Conservation (phyloP, 2,329 filamentous ascomycete species). For the Colletotrichum sidae region DNA sequence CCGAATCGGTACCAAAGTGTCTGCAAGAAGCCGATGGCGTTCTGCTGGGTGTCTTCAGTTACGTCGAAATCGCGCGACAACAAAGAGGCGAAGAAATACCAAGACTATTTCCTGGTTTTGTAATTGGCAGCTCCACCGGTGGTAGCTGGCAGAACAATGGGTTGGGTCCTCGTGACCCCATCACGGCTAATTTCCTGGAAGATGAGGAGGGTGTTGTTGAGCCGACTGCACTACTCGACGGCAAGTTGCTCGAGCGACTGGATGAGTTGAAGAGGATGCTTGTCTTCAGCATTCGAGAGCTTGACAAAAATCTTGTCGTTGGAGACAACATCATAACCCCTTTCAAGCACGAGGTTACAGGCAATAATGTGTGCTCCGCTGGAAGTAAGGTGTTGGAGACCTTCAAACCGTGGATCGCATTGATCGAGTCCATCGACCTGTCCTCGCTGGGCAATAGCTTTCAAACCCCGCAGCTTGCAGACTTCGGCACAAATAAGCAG, state of each 20-base stretch:
- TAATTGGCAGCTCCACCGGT: conserved; percentile 84
- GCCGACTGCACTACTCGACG: conserved; percentile 79
- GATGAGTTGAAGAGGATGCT: conserved; percentile 89
- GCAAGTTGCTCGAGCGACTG: conserved; percentile 81
- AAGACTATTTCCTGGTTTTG: conserved; percentile 92
- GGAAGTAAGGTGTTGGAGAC: conserved; percentile 86
- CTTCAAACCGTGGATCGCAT: conserved; percentile 89
- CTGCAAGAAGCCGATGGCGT: conserved; percentile 98
- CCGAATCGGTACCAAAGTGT: conserved; percentile 94
- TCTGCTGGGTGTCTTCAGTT: conserved; percentile 91
- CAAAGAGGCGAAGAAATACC: conserved; percentile 94
- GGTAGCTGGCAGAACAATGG: conserved; percentile 89
- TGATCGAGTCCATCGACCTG: conserved; percentile 92
- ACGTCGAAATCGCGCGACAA: conserved; percentile 93
- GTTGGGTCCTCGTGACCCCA: conserved; percentile 73
- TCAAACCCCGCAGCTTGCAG: conserved; percentile 85
- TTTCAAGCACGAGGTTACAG: conserved; percentile 81
- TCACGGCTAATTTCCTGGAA: conserved; percentile 87
- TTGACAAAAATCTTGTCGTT: conserved; percentile 85
- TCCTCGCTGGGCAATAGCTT: conserved; percentile 81
- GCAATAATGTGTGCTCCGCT: conserved; percentile 83
- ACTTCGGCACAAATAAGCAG: conserved; percentile 93
- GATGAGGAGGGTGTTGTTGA: conserved; percentile 80
- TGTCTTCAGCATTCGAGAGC: conserved; percentile 84
- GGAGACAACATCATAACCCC: conserved; percentile 86